Percentiles rank a stretch among this genome's conserved stretches.
phyloP scores from a whole-genome alignment of 257 asterid species.

The Phtheirospermum japonicum region DNA sequence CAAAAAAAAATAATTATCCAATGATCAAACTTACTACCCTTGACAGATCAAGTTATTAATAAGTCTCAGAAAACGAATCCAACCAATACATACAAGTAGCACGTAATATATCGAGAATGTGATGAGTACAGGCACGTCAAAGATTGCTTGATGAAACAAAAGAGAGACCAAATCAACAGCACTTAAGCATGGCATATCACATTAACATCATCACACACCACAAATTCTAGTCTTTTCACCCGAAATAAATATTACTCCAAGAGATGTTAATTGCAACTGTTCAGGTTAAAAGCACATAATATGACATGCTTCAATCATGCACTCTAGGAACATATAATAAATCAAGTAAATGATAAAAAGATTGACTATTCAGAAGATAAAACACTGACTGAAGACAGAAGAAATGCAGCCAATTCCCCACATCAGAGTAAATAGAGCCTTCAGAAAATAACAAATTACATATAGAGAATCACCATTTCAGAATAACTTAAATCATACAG shows the following conservation, averaged over 20 bases:
- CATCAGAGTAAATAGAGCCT: slow-evolving; percentile 1
- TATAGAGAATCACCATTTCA: slow-evolving; percentile 64
- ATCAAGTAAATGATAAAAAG: slow-evolving; percentile 5
- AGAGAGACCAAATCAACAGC: too few relatives aligned
- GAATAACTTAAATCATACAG: slow-evolving; percentile 77
- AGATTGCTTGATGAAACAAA: too few relatives aligned
- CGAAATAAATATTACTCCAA: too few relatives aligned
- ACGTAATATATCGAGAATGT: too few relatives aligned
- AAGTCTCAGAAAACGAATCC: neutral
- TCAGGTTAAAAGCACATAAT: neutral
- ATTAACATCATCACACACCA: too few relatives aligned
- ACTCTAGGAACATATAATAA: neutral
- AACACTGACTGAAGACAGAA: neutral
- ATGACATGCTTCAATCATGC: too few relatives aligned
- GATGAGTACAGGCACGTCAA: neutral
- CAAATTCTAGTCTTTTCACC: too few relatives aligned
- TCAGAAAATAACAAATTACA: neutral
- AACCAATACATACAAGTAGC: neutral
- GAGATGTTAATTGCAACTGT: too few relatives aligned
- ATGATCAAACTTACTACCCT: too few relatives aligned
- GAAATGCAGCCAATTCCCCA: neutral
- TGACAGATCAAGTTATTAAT: neutral
- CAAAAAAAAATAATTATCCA: too few relatives aligned
- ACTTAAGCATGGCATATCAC: too few relatives aligned
- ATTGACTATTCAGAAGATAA: slow-evolving; percentile 7